Evolutionary conservation across 495 filamentous ascomycete species (phyloP).

Genomic region (Aspergillus heteromorphus): DNA sequence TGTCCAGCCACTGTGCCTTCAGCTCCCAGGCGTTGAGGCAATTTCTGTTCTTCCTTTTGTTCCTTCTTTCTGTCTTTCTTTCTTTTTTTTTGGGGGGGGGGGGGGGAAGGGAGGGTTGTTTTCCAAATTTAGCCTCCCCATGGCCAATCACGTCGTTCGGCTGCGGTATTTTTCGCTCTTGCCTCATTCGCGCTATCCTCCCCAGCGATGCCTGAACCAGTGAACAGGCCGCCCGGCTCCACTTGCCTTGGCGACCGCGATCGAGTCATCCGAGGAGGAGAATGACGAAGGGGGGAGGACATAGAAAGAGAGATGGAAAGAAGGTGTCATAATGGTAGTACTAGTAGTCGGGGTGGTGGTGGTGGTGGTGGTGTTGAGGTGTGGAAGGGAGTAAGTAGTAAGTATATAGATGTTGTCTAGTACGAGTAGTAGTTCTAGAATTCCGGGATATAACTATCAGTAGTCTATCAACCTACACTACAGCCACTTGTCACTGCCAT

Average conservation of each 20-base stretch:
- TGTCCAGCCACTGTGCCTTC: neutral
- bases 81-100: conserved; percentile 7
- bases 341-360: too few relatives aligned
- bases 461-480: too few relatives aligned
- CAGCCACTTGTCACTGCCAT: too few relatives aligned
- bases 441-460: too few relatives aligned
- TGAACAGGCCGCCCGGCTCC: neutral
- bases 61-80: neutral
- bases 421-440: too few relatives aligned
- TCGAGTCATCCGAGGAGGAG: neutral
- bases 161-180: conserved; percentile 14
- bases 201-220: neutral
- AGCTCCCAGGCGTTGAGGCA: neutral
- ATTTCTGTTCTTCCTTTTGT: neutral
- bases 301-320: neutral
- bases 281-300: neutral
- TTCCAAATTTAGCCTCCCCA: conserved; percentile 16
- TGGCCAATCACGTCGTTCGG: conserved; percentile 9
- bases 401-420: too few relatives aligned
- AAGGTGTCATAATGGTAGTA: neutral
- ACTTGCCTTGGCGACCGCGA: neutral
- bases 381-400: too few relatives aligned
- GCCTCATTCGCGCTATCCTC: conserved; percentile 7
- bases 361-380: too few relatives aligned
- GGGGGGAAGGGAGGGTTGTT: conserved; percentile 11